Base-by-base conservation (phyloP, 345 rosid genomes). In the Boechera stricta region DNA sequence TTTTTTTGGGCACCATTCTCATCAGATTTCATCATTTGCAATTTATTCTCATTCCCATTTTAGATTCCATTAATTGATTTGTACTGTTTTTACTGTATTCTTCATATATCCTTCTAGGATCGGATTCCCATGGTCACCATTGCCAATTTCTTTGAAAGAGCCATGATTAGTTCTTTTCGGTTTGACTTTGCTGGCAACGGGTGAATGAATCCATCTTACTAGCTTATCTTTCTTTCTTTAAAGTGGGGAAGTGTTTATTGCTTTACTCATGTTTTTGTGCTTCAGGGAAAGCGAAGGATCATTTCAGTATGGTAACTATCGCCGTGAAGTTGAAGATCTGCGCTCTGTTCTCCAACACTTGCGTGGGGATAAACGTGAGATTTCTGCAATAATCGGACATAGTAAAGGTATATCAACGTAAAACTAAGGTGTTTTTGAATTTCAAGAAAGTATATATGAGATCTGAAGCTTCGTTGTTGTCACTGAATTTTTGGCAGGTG, bases 151-250 rank as follows among this genome's bases (percentile, higher is more conserved):
- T 36, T 94, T 58, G 88, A 84, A 79, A 75, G 74, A 67, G 82
- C 80, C 5, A 91, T 85, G 83, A 89, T 80, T 64, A 84, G 81
- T 49, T 87, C 90, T 39, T 94, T 85, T 70, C 92, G 97, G 56
- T 92, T 90, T 71, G 98, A 92, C 73, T 94, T 94, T 79, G 85
- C 97, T 38, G 98, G 98, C 64, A 94, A 94, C 55, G 98, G 98
- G 96, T 90, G 72, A 71, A 69, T 56, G 48, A 18, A 49, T 55
- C 31, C 35, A 15, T 21, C 28, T 53, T 26, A 26, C 8, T 13
- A 29, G 29, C 48, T 63, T 32, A 2, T 33, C 28, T 31, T 33
- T 77, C 10, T n/a, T 41, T 61, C 6, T 44, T 38, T 49, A 2
- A 48, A 35, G 0, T 41, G 44, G 53, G 48, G 4, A 58, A 31